Evolutionary conservation across 441 rosid species (phyloP), one percentile per base, ranked within the genome.

Genomic region (Mallotus repandus): DNA sequence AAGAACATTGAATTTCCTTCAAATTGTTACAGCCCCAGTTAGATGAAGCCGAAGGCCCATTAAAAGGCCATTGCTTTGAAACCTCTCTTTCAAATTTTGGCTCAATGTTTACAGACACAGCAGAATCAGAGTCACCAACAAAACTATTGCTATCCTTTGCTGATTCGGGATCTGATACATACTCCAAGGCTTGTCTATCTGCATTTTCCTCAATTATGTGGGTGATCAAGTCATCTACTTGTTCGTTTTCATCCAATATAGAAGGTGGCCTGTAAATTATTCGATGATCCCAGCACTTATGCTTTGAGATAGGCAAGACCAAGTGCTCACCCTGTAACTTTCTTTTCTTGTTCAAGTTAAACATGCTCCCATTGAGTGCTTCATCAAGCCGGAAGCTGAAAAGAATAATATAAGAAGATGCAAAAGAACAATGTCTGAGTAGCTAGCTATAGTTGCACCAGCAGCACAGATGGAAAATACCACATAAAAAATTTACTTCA

Each of bases 311-410:
- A 56, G 97, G 95, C 82, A 87, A 72, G 59, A 78, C 88, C 21
- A 85, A 84, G 21, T 86, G 81, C 81, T 85, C 90, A 60, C 86
- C 81, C 76, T 73, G 81, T 61, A 87, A 74, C 71, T 93, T 93
- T 66, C 98, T 86, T 85, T 93, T 93, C 86, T 84, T 89, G 79
- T 74, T 83, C 16, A 80, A 48, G 56, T 84, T 82, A 12, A 63
- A 49, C 52, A 63, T 69, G 69, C 72, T 75, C 68, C 71, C 61
- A 59, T 67, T 68, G n/a, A 55, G 56, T 38, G 70, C 71, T 75
- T 74, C 43, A 43, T 58, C 63, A 38, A 72, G 59, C 66, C 60
- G 75, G 50, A 81, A 80, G 64, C 92, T 85, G 86, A 68, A 80
- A 75, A 7, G n/a, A 48, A 60, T 32, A 15, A 58, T 9, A 66